Evolutionary conservation across 371 early-diverging fungal genomes (phyloP), one percentile per base, ranked within the genome.

Genomic region (Rhizomucor pusillus): DNA sequence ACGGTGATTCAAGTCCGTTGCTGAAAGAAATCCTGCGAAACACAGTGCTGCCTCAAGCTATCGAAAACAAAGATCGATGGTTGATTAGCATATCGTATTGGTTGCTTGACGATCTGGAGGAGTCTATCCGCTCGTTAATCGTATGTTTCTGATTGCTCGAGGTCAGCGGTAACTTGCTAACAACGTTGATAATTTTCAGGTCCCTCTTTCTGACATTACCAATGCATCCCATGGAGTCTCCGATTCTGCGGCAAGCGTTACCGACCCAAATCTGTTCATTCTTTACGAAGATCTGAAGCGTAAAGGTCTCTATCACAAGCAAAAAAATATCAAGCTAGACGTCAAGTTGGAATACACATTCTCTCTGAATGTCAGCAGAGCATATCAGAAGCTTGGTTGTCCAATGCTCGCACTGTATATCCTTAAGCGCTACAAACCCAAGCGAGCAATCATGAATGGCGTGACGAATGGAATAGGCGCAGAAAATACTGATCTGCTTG

Each of bases 301-400:
- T 18, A 74, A 75, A 18, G 22, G 50, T 13, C 51, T 50, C 4
- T 16, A 37, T 5, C 58, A 49, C 10, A 65, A 62, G 23, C 59
- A 57, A 7, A 56, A 59, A 29, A 43, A 29, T 10, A 11, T 60
- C 2, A 40, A 54, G 13, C 62, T 73, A 13, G 18, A 73, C 1
- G 62, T 64, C 23, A 47, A 51, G 7, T 35, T 69, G 29, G 87
- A 89, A 52, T 79, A 81, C 22, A 64, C 75, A 11, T 84, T 90
- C 18, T 76, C 86, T 0, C 75, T 82, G 13, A 64, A 70, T 10
- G 80, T 86, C 14, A 78, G 86, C 1, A 65, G 72, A 14, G 75
- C 86, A 0, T 92, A 91, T 56, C 90, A 92, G 56, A 75, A 80
- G 3, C 68, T 89, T n/a, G 91, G 91, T 24, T 88, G 86, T 52